A percentile compares a stretch with the other conserved stretches of the same genome.
phyloP scores from a whole-genome alignment of 1,284 basidiomycete genomes.

The Tilletia horrida region DNA sequence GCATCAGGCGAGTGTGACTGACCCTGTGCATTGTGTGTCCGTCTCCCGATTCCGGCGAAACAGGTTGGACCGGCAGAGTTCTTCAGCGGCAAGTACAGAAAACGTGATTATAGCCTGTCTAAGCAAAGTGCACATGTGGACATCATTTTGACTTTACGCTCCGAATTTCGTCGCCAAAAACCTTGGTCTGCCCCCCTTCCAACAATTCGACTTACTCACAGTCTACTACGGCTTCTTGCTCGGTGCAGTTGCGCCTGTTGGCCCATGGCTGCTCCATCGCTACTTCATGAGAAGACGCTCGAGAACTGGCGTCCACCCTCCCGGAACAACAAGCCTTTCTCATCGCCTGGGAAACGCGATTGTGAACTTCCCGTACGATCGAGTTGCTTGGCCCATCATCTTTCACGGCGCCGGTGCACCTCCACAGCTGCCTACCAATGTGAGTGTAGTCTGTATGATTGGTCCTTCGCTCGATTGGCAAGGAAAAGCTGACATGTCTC shows the following conservation, averaged over 20 bases:
- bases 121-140: no score
- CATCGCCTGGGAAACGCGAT: slow-evolving; percentile 37
- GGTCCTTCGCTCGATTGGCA: not conserved
- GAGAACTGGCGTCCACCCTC: not conserved
- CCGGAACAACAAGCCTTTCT: not conserved
- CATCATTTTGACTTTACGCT: no score
- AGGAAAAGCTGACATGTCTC: not conserved
- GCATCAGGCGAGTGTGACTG: no score
- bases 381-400: slow-evolving; percentile 59
- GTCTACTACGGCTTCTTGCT: slow-evolving; percentile 57
- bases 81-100: slow-evolving; percentile 58
- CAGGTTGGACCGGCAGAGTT: slow-evolving; percentile 57
- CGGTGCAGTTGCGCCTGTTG: slow-evolving; percentile 57
- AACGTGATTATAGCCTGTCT: slow-evolving; percentile 21
- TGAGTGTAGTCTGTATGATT: not conserved
- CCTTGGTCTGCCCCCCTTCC: not conserved
- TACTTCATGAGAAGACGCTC: not conserved
- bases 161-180: not conserved
- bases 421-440: slow-evolving; percentile 57
- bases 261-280: slow-evolving; percentile 56
- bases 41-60: no score
- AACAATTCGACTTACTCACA: not conserved
- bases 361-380: slow-evolving; percentile 27
- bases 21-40: no score
- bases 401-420: slow-evolving; percentile 56